A percentile compares a stretch with the other conserved stretches of the same genome.
Conservation (phyloP, 2,329 filamentous ascomycete species). For the Colletotrichum melonis region DNA sequence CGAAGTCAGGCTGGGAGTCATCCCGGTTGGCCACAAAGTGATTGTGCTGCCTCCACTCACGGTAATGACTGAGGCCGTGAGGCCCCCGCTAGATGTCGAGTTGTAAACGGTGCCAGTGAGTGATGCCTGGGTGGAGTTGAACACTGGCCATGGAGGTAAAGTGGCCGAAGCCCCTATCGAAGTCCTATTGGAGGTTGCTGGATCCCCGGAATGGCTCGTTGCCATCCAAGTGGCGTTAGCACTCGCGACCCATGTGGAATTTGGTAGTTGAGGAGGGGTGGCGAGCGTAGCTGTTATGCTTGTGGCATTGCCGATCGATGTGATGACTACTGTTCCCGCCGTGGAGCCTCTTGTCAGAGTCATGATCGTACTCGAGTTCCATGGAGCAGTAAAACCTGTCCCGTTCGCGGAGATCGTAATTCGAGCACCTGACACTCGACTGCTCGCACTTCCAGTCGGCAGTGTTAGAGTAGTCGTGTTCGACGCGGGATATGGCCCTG, state of each 20-base stretch:
- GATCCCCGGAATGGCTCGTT: background rate
- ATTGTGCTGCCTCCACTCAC: background rate
- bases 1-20: background rate
- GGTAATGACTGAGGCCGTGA: background rate
- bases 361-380: background rate
- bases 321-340: background rate
- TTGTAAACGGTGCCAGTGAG: slow-evolving; percentile 21
- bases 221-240: slow-evolving; percentile 7
- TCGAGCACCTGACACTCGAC: background rate
- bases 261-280: background rate
- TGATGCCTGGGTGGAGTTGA: slow-evolving; percentile 19
- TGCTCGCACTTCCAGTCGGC: background rate
- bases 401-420: background rate
- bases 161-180: background rate
- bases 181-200: background rate
- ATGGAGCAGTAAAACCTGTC: background rate
- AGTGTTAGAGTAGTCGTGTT: slow-evolving; percentile 2
- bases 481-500: background rate
- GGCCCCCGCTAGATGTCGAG: background rate
- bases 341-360: background rate
- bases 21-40: background rate
- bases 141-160: background rate
- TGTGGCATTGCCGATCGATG: background rate
- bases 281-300: background rate
- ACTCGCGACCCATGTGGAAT: background rate